Evolutionary conservation across 148 eudicot species (phyloP).

Genomic region (Tetragonia tetragonoides): DNA sequence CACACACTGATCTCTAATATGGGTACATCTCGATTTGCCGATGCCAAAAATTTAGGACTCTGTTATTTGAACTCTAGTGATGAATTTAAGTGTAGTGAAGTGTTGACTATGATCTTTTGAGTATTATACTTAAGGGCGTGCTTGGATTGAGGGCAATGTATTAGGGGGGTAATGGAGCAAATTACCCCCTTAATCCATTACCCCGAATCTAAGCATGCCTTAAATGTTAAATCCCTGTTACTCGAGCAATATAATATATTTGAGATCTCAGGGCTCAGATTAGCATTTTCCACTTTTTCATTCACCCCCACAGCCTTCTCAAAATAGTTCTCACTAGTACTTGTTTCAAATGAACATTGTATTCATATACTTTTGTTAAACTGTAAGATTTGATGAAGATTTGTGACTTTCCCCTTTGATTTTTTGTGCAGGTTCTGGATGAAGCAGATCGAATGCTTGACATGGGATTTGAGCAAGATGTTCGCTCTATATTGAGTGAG

Average conservation of each 20-base stretch:
- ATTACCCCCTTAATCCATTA: too few relatives aligned
- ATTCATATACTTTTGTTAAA: not conserved
- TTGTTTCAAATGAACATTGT: not conserved
- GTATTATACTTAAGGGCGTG: too few relatives aligned
- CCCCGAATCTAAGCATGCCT: too few relatives aligned
- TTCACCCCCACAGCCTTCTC: not conserved
- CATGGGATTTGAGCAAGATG: conserved; percentile 98
- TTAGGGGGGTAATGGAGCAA: too few relatives aligned
- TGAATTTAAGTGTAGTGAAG: too few relatives aligned
- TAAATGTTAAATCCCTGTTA: too few relatives aligned
- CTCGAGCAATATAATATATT: not conserved
- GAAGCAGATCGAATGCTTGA: conserved; percentile 99
- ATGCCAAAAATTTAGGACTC: too few relatives aligned
- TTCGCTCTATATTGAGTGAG: conserved; percentile 80
- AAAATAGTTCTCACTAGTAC: not conserved
- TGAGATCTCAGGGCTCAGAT: not conserved
- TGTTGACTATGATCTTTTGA: too few relatives aligned
- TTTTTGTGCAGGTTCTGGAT: conserved; percentile 65
- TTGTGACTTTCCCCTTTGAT: not conserved
- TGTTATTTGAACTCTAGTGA: too few relatives aligned
- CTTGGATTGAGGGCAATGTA: too few relatives aligned
- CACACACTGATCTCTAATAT: too few relatives aligned
- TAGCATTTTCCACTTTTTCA: not conserved
- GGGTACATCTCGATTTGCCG: too few relatives aligned
- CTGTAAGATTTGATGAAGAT: not conserved